These are phyloP conservation scores for Lentinula guzmanii DNA, from an alignment of 768 basidiomycete species.

Conservation along the genomic window DNA sequence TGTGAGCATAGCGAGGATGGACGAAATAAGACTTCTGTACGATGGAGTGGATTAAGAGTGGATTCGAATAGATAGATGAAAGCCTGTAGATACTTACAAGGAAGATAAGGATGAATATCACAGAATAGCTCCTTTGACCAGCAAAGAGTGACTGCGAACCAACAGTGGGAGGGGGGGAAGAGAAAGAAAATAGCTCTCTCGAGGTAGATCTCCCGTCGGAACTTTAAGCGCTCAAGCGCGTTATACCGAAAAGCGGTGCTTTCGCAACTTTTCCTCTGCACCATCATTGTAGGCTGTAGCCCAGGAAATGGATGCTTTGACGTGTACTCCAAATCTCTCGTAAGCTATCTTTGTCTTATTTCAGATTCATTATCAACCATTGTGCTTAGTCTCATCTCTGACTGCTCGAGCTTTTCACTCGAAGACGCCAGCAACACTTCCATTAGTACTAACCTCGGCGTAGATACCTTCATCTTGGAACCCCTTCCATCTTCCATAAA, in stretches of 20 bases:
- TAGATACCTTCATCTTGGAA: neutral
- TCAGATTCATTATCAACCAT: neutral
- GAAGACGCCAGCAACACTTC: neutral
- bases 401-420: neutral
- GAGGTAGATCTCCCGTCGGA: no score
- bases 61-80: neutral
- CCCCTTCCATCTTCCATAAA: neutral
- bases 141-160: neutral
- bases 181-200: neutral
- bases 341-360: neutral
- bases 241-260: no score
- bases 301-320: neutral
- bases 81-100: neutral
- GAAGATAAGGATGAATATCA: neutral
- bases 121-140: neutral
- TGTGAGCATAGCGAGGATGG: neutral
- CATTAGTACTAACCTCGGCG: neutral
- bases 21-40: neutral
- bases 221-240: no score
- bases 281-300: no score
- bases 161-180: neutral
- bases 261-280: no score
- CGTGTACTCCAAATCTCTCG: neutral
- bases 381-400: neutral
- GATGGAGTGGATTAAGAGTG: neutral